Conservation (phyloP, 306 rosid species). For the Pyrus bretschneideri region DNA sequence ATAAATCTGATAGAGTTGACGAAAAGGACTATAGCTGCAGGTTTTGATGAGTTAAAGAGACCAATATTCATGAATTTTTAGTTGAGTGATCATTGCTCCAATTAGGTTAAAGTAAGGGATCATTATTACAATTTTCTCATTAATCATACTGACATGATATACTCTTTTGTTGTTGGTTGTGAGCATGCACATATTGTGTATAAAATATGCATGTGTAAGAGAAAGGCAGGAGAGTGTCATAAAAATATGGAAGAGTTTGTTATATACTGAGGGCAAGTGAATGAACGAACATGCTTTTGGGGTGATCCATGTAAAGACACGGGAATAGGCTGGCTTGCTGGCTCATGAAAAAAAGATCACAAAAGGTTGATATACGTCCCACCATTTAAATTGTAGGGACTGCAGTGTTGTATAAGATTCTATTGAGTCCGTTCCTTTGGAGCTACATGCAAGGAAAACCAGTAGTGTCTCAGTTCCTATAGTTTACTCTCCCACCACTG, state of each 20-base stretch:
- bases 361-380: slow-evolving; percentile 34
- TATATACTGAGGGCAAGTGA: slow-evolving; percentile 19
- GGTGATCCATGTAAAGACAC: slow-evolving; percentile 25
- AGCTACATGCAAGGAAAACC: slow-evolving; percentile 16
- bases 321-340: neutral
- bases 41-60: no score
- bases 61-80: no score
- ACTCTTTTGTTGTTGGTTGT: no score
- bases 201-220: neutral
- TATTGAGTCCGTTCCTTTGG: slow-evolving; percentile 70
- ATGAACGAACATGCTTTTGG: slow-evolving; percentile 39
- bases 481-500: neutral
- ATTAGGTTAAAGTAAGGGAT: no score
- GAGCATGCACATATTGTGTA: neutral
- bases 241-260: slow-evolving; percentile 24
- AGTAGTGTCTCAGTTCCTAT: neutral
- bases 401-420: slow-evolving; percentile 43
- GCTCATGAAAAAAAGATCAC: slow-evolving; percentile 10
- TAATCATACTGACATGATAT: no score
- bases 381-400: slow-evolving; percentile 38
- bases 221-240: neutral
- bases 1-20: no score
- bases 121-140: no score
- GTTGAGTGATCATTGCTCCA: no score
- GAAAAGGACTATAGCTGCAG: no score